These are phyloP conservation scores for Nymphaea thermarum DNA, from an alignment of 164 flowering plant genomes.

Conservation along the genomic window DNA sequence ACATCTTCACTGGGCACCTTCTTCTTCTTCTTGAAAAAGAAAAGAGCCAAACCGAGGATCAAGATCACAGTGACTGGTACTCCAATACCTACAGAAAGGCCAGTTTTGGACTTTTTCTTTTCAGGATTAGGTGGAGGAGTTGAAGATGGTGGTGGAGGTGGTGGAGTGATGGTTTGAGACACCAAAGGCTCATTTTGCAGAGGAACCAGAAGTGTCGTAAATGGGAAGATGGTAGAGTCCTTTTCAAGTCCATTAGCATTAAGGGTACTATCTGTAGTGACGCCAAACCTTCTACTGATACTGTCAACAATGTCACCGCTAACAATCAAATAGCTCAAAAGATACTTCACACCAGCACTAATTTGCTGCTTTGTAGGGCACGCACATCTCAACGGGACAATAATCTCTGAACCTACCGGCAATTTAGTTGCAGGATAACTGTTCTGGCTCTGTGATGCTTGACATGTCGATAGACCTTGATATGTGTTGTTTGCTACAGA, in stretches of 20 bases:
- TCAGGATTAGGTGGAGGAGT: slow-evolving; percentile 15
- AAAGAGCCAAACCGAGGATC: slow-evolving; percentile 12
- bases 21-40: slow-evolving; percentile 13
- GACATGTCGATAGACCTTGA: slow-evolving; percentile 70
- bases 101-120: slow-evolving; percentile 13
- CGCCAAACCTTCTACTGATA: slow-evolving; percentile 38
- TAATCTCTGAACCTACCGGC: slow-evolving; percentile 21
- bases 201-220: slow-evolving; percentile 66
- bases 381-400: slow-evolving; percentile 72
- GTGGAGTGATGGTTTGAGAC: slow-evolving; percentile 20
- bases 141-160: slow-evolving; percentile 16
- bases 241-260: slow-evolving; percentile 43
- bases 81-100: slow-evolving; percentile 40
- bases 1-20: neutral
- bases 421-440: slow-evolving; percentile 4
- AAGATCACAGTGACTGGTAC: slow-evolving; percentile 19
- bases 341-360: slow-evolving; percentile 30
- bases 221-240: slow-evolving; percentile 22
- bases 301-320: slow-evolving; percentile 21
- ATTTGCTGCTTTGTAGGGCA: slow-evolving; percentile 61
- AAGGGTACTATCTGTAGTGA: slow-evolving; percentile 14
- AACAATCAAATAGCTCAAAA: slow-evolving; percentile 36
- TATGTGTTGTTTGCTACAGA: slow-evolving; percentile 42
- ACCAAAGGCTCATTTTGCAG: slow-evolving; percentile 36
- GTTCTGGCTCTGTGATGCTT: slow-evolving; percentile 34